Base-by-base conservation (phyloP, 1,284 basidiomycete genomes). In the Ustilago sp. region DNA sequence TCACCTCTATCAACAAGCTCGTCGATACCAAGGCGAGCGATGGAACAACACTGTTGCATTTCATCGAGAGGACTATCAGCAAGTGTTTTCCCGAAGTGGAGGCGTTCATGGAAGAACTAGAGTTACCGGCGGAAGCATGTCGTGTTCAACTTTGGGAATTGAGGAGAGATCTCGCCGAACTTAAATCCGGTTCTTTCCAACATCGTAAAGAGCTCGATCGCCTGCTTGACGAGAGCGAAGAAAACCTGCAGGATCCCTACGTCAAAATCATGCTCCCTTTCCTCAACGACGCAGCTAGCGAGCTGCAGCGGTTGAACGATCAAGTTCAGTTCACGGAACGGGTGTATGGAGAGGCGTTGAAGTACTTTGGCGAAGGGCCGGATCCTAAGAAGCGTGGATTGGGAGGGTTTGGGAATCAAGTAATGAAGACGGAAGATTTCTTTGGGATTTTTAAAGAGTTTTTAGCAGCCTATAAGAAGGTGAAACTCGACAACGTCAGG, bases 1-100 rank as follows among this genome's bases (percentile, higher is more conserved):
- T 98, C 69, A 94, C 93, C 87, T 97, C 94, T 86, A 97, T 99
- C 88, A 99, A 99, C 88, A 95, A 95, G 89, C 89, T 99, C 58
- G 96, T 98, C 48, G 97, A 99, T 83, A 99, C 96, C 3, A 99
- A 99, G 87, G 97, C 95, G 3, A 77, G 69, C 8, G 85, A 86
- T 90, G 94, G 63, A 92, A 95, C 85, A 93, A 99, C 96, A 0
- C 89, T 99, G 47, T 89, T 99, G 8, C 96, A 99, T 86, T 98
- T 98, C 88, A 87, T 98, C 59, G 95, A 98, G 85, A 90, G 92
- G 59, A 96, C 94, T 0, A 91, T 99, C 6, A 89, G 91, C 11
- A 92, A 92, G 80, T 92, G 95, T 81, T 98, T 98, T 88, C 92
- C 92, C 11, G 89, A 92, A 43, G 93, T 97, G 88, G 93, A 94